Conservation (phyloP, 495 filamentous ascomycete genomes). For the Lentithecium fluviatile region DNA sequence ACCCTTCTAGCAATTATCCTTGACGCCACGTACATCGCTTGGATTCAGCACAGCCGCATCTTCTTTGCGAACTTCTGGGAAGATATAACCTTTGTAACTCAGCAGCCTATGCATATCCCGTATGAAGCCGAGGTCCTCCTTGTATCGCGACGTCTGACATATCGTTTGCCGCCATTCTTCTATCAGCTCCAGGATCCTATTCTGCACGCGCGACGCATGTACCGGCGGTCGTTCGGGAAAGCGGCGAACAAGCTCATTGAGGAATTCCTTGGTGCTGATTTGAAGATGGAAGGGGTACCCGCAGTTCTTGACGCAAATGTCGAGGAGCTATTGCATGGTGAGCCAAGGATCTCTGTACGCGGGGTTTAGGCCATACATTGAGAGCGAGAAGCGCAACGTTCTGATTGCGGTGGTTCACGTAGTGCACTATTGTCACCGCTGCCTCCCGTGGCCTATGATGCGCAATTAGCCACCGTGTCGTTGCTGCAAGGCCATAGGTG, state of each 20-base stretch:
- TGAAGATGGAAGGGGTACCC: conserved; percentile 98
- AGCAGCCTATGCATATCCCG: conserved; percentile 96
- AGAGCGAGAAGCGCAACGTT: conserved; percentile 91
- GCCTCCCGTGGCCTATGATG: conserved; percentile 78
- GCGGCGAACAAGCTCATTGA: conserved; percentile 94
- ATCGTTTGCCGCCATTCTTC: conserved; percentile 99
- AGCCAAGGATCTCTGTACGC: conserved; percentile 17
- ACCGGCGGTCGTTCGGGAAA: conserved; percentile 93
- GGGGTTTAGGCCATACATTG: conserved; percentile 35
- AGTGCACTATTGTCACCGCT: conserved; percentile 87
- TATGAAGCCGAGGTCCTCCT: conserved; percentile 94
- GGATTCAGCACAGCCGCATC: conserved; percentile 97
- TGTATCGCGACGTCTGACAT: conserved; percentile 95
- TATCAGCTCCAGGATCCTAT: conserved; percentile 90
- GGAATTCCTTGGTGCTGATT: conserved; percentile 96
- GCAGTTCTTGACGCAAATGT: conserved; percentile 99
- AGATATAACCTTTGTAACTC: conserved; percentile 94
- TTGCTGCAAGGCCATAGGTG: background rate
- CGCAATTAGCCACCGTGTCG: conserved; percentile 2
- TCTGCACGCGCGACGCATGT: conserved; percentile 80
- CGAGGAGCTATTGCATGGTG: conserved; percentile 66
- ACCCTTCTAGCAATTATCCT: conserved; percentile 20
- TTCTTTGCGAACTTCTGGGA: conserved; percentile 86
- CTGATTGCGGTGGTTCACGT: conserved; percentile 92
- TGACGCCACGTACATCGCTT: conserved; percentile 74